Evolutionary conservation across 257 asterid species (phyloP), one percentile per base, ranked within the genome.

Genomic region (Nyctanthes arbortristis): DNA sequence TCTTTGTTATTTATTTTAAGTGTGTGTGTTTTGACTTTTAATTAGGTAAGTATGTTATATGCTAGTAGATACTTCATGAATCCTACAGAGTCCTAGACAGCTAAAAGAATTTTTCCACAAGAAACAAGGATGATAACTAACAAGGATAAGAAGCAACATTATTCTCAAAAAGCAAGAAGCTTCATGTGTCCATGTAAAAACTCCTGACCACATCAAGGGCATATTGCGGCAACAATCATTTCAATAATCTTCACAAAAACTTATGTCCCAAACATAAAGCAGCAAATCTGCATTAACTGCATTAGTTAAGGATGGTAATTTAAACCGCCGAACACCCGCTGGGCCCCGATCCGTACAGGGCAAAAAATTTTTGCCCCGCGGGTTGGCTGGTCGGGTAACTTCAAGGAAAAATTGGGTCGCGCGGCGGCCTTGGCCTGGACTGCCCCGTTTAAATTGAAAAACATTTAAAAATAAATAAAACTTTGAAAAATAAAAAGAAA

Each of bases 81-180:
- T 24, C 16, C 28, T 58, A 62, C 20, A 68, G 13, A 20, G 36
- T 24, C 16, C 28, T 58, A 62, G 29, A 68, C 37, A 65, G 33
- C 37, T n/a, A 10, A 30, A 43, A 35, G 43, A 16, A 24, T 34
- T 12, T 20, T 29, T 24, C 34, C 35, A 25, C 14, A 52, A 49
- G 65, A 49, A 68, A 56, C 58, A 12, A 45, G n/a, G n/a, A n/a
- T n/a, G n/a, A n/a, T n/a, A n/a, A n/a, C n/a, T 43, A 69, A 33
- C 52, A 2, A 52, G 12, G 37, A 61, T 12, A 31, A n/a, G 27
- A 25, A 52, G 54, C 13, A 36, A 49, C 25, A 28, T 20, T 52
- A 7, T 40, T 66, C 25, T 10, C 13, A 52, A 62, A 9, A 61
- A 22, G 54, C 8, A 49, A 31, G 29, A 69, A 67, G 66, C 60